Conservation (phyloP, 2,329 filamentous ascomycete genomes). For the Penicillium sp. region DNA sequence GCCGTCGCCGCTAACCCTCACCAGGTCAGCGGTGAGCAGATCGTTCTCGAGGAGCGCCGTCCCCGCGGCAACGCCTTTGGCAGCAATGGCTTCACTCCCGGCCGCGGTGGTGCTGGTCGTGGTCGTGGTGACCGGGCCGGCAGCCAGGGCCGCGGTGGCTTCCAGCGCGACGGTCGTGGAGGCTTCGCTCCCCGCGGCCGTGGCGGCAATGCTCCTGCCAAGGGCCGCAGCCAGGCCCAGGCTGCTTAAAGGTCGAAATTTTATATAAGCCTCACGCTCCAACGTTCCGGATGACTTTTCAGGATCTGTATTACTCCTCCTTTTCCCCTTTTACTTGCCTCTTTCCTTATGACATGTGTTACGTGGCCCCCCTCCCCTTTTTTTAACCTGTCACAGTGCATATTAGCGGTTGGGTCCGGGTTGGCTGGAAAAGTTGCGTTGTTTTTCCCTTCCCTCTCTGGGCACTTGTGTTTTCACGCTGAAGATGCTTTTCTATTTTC, state of each 20-base stretch:
- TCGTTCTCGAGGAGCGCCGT: constrained; percentile 84
- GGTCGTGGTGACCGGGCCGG: constrained; percentile 65
- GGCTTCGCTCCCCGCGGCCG: constrained; percentile 61
- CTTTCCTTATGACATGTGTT: constrained; percentile 41
- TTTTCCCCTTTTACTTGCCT: constrained; percentile 7
- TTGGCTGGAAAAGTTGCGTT: constrained; percentile 36
- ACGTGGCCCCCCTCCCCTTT: constrained; percentile 28
- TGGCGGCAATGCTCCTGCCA: constrained; percentile 52
- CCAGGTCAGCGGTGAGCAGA: constrained; percentile 72
- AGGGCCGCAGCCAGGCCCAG: constrained; percentile 45
- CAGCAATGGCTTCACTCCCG: constrained; percentile 58
- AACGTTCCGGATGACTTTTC: constrained; percentile 20
- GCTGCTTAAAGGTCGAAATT: constrained; percentile 33
- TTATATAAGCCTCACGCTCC: constrained; percentile 4
- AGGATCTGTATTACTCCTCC: constrained; percentile 38
- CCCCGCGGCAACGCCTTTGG: constrained; percentile 68
- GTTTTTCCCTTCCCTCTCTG: constrained; percentile 29
- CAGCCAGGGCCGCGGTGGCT: constrained; percentile 62
- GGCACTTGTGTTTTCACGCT: constrained; percentile 17
- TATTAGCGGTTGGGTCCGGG: constrained; percentile 39
- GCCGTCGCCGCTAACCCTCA: constrained; percentile 83
- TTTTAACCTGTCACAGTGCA: constrained; percentile 35
- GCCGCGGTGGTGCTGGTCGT: constrained; percentile 60
- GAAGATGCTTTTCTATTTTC: background rate
- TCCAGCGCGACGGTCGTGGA: constrained; percentile 65